These are phyloP conservation scores for Colletotrichum siamense DNA, from an alignment of 2,329 filamentous ascomycete genomes.

Conservation along the genomic window DNA sequence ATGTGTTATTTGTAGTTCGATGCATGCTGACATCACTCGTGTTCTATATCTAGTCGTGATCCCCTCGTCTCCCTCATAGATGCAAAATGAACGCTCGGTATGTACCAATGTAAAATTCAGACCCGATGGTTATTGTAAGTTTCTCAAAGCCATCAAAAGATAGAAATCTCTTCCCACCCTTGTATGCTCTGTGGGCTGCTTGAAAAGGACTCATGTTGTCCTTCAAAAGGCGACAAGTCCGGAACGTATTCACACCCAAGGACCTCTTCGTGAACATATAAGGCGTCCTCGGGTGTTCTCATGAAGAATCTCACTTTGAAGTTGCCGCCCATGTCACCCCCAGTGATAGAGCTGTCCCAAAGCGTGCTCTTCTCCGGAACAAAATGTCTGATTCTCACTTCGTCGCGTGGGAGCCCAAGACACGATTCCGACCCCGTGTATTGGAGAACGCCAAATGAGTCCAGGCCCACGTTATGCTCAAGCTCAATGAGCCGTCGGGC, in stretches of 20 bases:
- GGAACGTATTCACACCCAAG: background rate
- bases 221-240: background rate
- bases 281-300: background rate
- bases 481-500: slow-evolving; percentile 8
- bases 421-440: background rate
- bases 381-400: background rate
- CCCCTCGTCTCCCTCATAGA: rapidly evolving
- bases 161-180: background rate
- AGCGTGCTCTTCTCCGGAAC: background rate
- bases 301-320: background rate
- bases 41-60: background rate
- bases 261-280: background rate
- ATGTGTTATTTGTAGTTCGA: background rate
- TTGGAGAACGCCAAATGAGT: background rate
- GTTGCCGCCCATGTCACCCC: rapidly evolving
- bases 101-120: rapidly evolving
- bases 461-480: background rate
- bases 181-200: background rate
- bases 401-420: background rate
- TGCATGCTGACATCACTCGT: background rate
- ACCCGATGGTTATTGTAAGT: background rate
- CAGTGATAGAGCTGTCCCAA: background rate
- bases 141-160: background rate
- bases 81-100: background rate
- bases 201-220: background rate